phyloP scores from a whole-genome alignment of 441 rosid species.

The Biscutella laevigata region DNA sequence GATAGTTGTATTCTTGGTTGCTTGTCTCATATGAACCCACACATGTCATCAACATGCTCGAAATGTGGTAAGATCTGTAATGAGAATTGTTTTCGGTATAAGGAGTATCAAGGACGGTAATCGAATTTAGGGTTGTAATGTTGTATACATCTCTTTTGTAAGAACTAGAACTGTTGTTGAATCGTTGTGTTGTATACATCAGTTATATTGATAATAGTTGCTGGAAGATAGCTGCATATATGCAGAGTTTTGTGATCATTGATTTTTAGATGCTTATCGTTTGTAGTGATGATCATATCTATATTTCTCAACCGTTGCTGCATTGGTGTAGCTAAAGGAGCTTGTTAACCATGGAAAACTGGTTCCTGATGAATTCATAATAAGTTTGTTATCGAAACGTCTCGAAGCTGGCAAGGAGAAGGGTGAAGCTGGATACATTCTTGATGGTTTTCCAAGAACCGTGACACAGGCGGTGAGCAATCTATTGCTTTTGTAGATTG shows the following conservation, averaged over 20 bases:
- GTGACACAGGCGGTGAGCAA: slow-evolving; percentile 78
- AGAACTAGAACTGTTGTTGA: neutral
- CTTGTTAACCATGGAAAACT: slow-evolving; percentile 71
- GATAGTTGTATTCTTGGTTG: too few relatives aligned
- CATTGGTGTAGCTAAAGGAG: slow-evolving; percentile 56
- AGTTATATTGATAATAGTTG: neutral
- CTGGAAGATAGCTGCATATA: neutral
- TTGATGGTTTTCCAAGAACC: slow-evolving; percentile 94
- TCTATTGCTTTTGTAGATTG: neutral
- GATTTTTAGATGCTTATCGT: neutral
- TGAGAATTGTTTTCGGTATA: neutral
- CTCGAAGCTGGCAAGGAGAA: slow-evolving; percentile 63
- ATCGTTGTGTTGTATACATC: neutral
- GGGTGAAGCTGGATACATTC: slow-evolving; percentile 89
- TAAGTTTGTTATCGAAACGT: slow-evolving; percentile 68
- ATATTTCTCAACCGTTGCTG: neutral
- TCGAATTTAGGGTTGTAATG: neutral
- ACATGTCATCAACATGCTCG: neutral
- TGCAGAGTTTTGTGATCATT: neutral
- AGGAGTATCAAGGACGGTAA: neutral
- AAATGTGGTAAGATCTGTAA: neutral
- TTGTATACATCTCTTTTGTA: neutral
- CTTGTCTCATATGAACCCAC: neutral
- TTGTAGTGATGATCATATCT: neutral
- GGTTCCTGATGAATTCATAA: slow-evolving; percentile 83